A percentile compares a stretch with the other conserved stretches of the same genome.
Evolutionary conservation across 2,329 filamentous ascomycete genomes (phyloP).

Genomic region (Diaporthe caulivora): DNA sequence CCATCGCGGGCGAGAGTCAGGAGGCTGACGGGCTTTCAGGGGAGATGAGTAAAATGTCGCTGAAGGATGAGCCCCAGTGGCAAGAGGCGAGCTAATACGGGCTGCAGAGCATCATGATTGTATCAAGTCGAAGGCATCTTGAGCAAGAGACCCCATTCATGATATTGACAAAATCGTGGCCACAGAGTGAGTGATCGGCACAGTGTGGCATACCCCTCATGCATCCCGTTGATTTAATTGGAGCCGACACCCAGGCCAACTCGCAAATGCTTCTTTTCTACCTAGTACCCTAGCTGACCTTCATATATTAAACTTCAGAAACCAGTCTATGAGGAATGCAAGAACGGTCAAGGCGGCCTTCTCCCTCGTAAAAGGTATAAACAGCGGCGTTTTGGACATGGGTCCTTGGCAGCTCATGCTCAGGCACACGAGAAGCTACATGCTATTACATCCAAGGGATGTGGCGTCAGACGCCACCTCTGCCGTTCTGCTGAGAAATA

Average conservation of each 20-base stretch:
- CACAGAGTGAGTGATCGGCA: conserved; percentile 23
- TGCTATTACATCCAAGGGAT: neutral
- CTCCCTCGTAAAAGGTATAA: neutral
- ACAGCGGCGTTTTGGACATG: neutral
- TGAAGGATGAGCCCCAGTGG: conserved; percentile 48
- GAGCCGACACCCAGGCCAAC: too few relatives aligned
- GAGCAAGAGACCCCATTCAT: neutral
- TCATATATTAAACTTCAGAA: neutral
- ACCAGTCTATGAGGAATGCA: neutral
- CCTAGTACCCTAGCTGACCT: neutral
- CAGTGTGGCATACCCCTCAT: neutral
- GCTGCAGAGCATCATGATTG: conserved; percentile 33
- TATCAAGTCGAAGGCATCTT: neutral
- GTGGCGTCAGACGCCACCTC: neutral
- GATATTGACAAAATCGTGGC: neutral
- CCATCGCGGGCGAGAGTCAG: conserved; percentile 50
- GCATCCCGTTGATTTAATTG: neutral
- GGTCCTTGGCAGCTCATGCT: neutral
- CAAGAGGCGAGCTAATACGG: conserved; percentile 40
- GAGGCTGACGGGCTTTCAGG: conserved; percentile 48
- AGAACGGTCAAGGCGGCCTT: neutral
- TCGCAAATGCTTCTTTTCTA: neutral
- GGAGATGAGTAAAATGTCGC: conserved; percentile 53
- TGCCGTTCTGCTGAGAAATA: neutral
- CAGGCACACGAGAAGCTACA: neutral